Percentiles rank a stretch among this genome's conserved stretches.
These are phyloP conservation scores for Diaporthe australafricana DNA, from an alignment of 2,329 filamentous ascomycete genomes.

Conservation along the genomic window DNA sequence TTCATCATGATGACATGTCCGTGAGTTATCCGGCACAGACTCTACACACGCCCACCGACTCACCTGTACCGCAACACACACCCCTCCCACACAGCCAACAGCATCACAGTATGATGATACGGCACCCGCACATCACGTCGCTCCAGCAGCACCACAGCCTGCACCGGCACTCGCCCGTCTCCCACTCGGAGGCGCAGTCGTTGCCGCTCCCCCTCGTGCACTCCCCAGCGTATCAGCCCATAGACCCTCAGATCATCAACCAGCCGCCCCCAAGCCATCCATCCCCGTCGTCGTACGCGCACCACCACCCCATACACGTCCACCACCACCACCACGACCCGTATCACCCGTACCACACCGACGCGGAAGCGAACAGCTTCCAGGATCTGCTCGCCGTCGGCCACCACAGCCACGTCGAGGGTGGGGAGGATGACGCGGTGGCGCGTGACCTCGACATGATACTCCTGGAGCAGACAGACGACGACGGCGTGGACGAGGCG, in stretches of 20 bases:
- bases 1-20: slow-evolving; percentile 59
- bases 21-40: slow-evolving; percentile 49
- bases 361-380: slow-evolving; percentile 60
- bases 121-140: slow-evolving; percentile 40
- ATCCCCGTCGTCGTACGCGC: slow-evolving; percentile 44
- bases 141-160: slow-evolving; percentile 42
- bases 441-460: slow-evolving; percentile 62
- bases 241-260: slow-evolving; percentile 70
- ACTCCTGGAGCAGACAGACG: slow-evolving; percentile 60
- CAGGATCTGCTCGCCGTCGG: slow-evolving; percentile 64
- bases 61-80: slow-evolving; percentile 43
- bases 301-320: slow-evolving; percentile 43
- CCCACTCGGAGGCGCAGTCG: slow-evolving; percentile 45
- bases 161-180: slow-evolving; percentile 48
- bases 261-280: slow-evolving; percentile 49
- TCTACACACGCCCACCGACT: slow-evolving; percentile 43
- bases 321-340: slow-evolving; percentile 46
- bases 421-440: slow-evolving; percentile 46
- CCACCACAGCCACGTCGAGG: slow-evolving; percentile 36
- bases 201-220: slow-evolving; percentile 41
- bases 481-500: slow-evolving; percentile 52
- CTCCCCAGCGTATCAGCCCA: slow-evolving; percentile 60
- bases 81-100: slow-evolving; percentile 35
- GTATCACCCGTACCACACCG: slow-evolving; percentile 48
- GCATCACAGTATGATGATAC: slow-evolving; percentile 19